phyloP scores from a whole-genome alignment of 345 rosid genomes.

The Sisymbrium altissimum region DNA sequence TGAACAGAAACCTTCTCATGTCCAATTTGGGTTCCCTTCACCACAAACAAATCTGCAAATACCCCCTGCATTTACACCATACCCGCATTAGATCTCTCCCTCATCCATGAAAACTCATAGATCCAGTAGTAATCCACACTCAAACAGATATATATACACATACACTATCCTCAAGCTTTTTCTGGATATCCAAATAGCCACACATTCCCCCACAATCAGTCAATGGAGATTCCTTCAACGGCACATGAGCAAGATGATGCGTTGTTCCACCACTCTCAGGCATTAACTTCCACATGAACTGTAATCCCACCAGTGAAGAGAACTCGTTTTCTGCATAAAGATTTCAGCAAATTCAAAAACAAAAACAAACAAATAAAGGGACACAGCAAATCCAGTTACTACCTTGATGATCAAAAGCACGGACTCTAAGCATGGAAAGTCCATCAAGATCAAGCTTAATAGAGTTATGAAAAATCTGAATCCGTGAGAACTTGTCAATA shows the following conservation, averaged over 20 bases:
- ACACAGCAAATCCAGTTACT: not conserved
- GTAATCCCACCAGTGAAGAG: slow-evolving; percentile 90
- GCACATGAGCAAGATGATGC: slow-evolving; percentile 89
- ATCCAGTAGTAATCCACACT: slow-evolving; percentile 4
- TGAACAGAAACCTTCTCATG: slow-evolving; percentile 84
- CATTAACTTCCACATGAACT: slow-evolving; percentile 76
- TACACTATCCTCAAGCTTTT: slow-evolving; percentile 82
- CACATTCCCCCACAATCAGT: slow-evolving; percentile 90
- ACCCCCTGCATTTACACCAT: slow-evolving; percentile 59
- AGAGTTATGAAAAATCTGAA: slow-evolving; percentile 90
- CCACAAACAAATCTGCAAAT: slow-evolving; percentile 80
- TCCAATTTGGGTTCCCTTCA: slow-evolving; percentile 78
- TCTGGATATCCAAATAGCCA: slow-evolving; percentile 80
- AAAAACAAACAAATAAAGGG: not conserved
- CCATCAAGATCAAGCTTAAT: slow-evolving; percentile 93
- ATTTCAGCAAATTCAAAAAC: slow-evolving; percentile 6
- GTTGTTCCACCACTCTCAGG: slow-evolving; percentile 53
- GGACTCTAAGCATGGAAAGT: slow-evolving; percentile 84
- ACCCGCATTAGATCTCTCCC: slow-evolving; percentile 4
- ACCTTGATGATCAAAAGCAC: slow-evolving; percentile 93
- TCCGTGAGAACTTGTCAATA: slow-evolving; percentile 80
- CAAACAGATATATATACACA: slow-evolving; percentile 23
- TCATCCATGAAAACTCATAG: slow-evolving; percentile 7
- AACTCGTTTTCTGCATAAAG: slow-evolving; percentile 71
- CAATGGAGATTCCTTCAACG: slow-evolving; percentile 87